Base-by-base conservation (phyloP, 1,139 yeast species). In the Arxiozyma bovina region DNA sequence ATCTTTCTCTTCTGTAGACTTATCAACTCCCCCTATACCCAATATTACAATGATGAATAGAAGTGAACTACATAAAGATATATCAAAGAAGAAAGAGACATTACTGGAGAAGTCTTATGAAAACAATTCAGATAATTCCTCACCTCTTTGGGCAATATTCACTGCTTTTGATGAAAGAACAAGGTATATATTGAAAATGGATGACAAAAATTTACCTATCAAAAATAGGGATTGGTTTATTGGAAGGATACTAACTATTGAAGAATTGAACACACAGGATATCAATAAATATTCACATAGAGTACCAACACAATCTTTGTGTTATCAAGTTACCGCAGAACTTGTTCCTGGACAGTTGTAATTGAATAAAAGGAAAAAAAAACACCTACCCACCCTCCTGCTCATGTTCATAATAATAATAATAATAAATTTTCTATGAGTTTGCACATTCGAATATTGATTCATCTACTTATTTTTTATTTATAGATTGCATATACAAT, bases 131-230 rank as follows among this genome's bases (percentile, higher is more conserved):
- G n/a, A 34, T n/a, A 23, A 20, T 17, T n/a, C 18, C 12, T 15
- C 41, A 17, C 57, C 51, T 1, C 64, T 68, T 12, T 68, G 72
- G 72, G 71, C 70, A 8, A 68, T 67, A 9, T 68, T 68, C 50
- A 68, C 72, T 5, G 70, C 70, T 3, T 64, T 64, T 49, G 64
- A 64, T 15, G 63, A 62, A 41, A 58, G 52, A 11, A 61, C 64
- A 4, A 60, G 70, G 53, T 68, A 68, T 50, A 60, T 68, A 38
- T 54, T 67, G 15, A 50, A 48, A 21, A 59, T 58, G 43, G 57
- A 59, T 15, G 55, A 54, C 61, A 12, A 55, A 61, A n/a, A 55
- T 23, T 21, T 15, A 7, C n/a, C 34, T 7, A 17, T 49, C 6
- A 41, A 51, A 15, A 63, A 61, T 18, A 64, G 60, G 49, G 71